These are phyloP conservation scores for Candida jianshihensis DNA, from an alignment of 805 yeast species.

Conservation along the genomic window DNA sequence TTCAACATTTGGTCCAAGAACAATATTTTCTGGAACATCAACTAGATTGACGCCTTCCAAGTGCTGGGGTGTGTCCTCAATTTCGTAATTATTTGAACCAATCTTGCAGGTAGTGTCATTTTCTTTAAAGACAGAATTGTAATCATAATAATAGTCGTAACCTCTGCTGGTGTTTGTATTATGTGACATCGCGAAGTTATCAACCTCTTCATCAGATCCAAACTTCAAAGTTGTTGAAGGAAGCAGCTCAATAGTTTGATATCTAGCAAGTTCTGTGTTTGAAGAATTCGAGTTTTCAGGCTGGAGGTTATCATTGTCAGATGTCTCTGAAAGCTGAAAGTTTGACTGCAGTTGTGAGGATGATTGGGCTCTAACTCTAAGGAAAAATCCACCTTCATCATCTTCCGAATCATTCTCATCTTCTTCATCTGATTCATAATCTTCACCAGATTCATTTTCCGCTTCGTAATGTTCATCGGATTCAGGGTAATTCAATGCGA, in stretches of 20 bases:
- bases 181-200: conserved; percentile 54
- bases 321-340: no score
- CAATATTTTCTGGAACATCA: conserved; percentile 24
- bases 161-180: conserved; percentile 68
- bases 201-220: conserved; percentile 57
- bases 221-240: conserved; percentile 85
- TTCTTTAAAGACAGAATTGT: conserved; percentile 65
- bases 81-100: conserved; percentile 13
- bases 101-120: conserved; percentile 25
- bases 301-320: no score
- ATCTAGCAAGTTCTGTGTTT: conserved; percentile 3
- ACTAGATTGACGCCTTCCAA: conserved; percentile 22
- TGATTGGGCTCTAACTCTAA: conserved; percentile 43
- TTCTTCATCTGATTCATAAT: conserved; percentile 17
- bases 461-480: conserved; percentile 15
- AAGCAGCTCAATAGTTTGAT: conserved; percentile 63
- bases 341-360: conserved; percentile 23
- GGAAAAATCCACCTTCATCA: conserved; percentile 65
- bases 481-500: conserved; percentile 43
- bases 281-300: neutral
- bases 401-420: conserved; percentile 24
- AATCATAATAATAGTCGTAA: conserved; percentile 72
- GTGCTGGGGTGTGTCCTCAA: conserved; percentile 19
- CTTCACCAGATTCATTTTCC: conserved; percentile 19
- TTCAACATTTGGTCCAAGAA: conserved; percentile 20